Percentiles rank a stretch among this genome's conserved stretches.
These are phyloP conservation scores for Rhynchosporium graminicola DNA, from an alignment of 2,329 filamentous ascomycete species.

Conservation along the genomic window DNA sequence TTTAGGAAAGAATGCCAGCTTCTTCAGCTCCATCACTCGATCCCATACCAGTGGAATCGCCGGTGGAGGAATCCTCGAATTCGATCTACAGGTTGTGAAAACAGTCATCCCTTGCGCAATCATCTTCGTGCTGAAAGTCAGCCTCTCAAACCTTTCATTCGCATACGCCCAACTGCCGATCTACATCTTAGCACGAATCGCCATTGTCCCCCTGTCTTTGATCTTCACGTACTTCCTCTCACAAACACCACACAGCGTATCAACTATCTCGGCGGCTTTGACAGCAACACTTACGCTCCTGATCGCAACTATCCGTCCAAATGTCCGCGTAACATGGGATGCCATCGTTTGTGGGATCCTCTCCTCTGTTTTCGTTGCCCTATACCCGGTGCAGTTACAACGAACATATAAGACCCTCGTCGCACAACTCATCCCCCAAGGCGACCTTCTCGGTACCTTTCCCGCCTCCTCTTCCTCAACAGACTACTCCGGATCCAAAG, in stretches of 20 bases:
- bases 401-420: conserved; percentile 51
- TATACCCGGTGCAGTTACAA: conserved; percentile 53
- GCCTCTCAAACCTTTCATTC: conserved; percentile 55
- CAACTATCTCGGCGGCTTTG: conserved; percentile 51
- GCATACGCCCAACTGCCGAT: conserved; percentile 53
- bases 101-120: conserved; percentile 51
- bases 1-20: conserved; percentile 35
- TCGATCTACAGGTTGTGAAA: conserved; percentile 49
- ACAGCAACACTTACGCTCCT: conserved; percentile 53
- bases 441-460: conserved; percentile 46
- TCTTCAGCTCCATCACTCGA: conserved; percentile 32
- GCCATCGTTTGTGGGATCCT: conserved; percentile 53
- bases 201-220: conserved; percentile 51
- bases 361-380: conserved; percentile 52
- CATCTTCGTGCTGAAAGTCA: conserved; percentile 51
- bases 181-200: conserved; percentile 54
- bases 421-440: conserved; percentile 46
- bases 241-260: conserved; percentile 48
- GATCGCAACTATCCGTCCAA: conserved; percentile 48
- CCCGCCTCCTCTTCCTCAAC: conserved; percentile 27
- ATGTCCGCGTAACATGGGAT: conserved; percentile 52
- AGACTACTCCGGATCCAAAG: conserved; percentile 41
- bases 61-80: conserved; percentile 55
- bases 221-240: conserved; percentile 50
- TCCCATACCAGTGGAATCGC: conserved; percentile 49